Evolutionary conservation across 2,329 filamentous ascomycete genomes (phyloP).

Genomic region (Nemania serpens): DNA sequence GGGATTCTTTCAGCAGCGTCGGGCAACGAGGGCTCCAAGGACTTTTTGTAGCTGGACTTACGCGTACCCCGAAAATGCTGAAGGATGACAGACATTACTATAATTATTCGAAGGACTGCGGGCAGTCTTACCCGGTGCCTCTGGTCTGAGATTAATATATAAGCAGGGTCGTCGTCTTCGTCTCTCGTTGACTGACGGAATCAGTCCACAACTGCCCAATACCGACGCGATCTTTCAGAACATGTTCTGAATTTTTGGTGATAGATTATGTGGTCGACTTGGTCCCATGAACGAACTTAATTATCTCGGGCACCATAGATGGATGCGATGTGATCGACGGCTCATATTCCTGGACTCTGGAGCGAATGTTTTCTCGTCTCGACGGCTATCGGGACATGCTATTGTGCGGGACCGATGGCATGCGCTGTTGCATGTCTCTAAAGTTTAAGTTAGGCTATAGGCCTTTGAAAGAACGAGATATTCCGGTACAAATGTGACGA

Average conservation of each 20-base stretch:
- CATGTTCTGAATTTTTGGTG: not conserved
- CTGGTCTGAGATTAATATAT: not conserved
- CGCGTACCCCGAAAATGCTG: constrained; percentile 6
- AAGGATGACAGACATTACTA: not conserved
- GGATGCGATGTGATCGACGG: not conserved
- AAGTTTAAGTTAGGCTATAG: not conserved
- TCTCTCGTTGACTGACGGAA: not conserved
- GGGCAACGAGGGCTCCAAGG: not conserved
- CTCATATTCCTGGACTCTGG: not conserved
- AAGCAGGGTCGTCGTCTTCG: not conserved
- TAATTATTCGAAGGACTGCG: not conserved
- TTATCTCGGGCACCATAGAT: not conserved
- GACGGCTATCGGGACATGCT: not conserved
- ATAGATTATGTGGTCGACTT: not conserved
- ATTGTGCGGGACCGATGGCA: not conserved
- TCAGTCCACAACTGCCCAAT: not conserved
- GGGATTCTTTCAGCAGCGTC: not conserved
- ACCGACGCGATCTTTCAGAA: not conserved
- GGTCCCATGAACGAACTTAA: not conserved
- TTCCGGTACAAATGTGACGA: not conserved
- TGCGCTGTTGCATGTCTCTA: not conserved
- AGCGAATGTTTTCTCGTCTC: not conserved
- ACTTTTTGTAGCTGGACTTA: not conserved
- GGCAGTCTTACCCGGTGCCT: not conserved
- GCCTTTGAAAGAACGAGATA: not conserved